Conservation (phyloP, 1,139 yeast species). For the Geotrichum klebahnii region DNA sequence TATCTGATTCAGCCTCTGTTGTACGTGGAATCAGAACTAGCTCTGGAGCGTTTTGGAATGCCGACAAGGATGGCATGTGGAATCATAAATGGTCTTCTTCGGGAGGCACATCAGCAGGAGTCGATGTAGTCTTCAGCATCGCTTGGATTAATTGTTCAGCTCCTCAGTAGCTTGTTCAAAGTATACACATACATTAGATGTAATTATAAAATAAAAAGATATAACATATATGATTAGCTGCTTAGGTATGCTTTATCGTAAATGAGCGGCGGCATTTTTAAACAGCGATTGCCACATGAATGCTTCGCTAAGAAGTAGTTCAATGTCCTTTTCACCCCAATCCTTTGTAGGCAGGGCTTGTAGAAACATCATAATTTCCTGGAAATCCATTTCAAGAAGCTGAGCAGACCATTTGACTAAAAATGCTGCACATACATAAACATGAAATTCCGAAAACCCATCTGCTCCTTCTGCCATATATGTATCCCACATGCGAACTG, state of each 20-base stretch:
- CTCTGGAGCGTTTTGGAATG: conserved; percentile 38
- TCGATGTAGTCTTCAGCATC: conserved; percentile 33
- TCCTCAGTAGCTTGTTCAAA: conserved; percentile 12
- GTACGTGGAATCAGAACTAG: conserved; percentile 32
- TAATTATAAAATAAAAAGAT: neutral
- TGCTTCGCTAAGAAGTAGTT: conserved; percentile 88
- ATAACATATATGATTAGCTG: neutral
- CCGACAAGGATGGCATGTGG: conserved; percentile 40
- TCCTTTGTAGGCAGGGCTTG: conserved; percentile 81
- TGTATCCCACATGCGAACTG: conserved; percentile 97
- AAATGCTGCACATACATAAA: conserved; percentile 98
- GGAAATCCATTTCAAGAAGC: conserved; percentile 84
- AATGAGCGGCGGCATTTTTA: conserved; percentile 70
- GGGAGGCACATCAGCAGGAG: conserved; percentile 17
- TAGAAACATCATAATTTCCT: conserved; percentile 82
- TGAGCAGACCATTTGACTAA: conserved; percentile 78
- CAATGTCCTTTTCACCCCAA: conserved; percentile 90
- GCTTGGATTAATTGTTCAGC: conserved; percentile 36
- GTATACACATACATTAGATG: neutral
- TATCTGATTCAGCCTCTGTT: conserved; percentile 25
- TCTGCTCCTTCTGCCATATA: conserved; percentile 82
- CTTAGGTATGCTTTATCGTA: conserved; percentile 12
- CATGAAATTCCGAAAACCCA: conserved; percentile 90
- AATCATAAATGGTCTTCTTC: conserved; percentile 29
- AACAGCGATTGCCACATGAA: conserved; percentile 93